Base-by-base conservation (phyloP, 345 rosid species). In the Nephelium lappaceum region DNA sequence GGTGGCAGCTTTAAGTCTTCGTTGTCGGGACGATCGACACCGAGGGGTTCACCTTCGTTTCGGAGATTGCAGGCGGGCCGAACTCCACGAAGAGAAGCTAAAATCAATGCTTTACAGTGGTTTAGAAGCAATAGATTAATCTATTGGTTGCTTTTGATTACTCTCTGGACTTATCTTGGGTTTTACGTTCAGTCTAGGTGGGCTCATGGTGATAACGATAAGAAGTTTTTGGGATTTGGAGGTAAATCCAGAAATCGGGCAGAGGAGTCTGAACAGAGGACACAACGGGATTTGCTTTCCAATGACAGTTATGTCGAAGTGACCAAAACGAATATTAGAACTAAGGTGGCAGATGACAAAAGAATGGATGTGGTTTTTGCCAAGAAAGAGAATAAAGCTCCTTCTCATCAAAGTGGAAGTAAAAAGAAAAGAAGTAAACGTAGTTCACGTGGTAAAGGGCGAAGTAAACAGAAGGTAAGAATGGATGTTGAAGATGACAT, bases 141-240 rank as follows among this genome's bases (percentile, higher is more conserved):
- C 39, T 93, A 92, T 55, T 95, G 99, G 99, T 81, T 95, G 80
- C 97, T 95, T 77, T 88, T 95, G 84, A 95, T 95, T 77, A 92
- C 99, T 81, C 93, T 95, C 6, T 95, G 99, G 98, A 82, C 99
- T 72, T 95, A 93, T 84, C 95, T 95, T 81, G 99, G 97, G 57
- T 95, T 95, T 77, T 92, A 91, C 76, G 92, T 93, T 14, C 99
- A 95, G 89, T 95, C 99, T 65, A 85, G 90, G 80, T 95, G 99
- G 99, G 99, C 99, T 70, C 99, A 95, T 83, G 95, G 90, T 72
- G 84, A 91, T 87, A 89, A 93, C 77, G 83, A 84, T 78, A 91
- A 93, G 60, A 82, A 91, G 41, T 91, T 92, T 83, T 85, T 90
- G 27, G 94, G 90, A 41, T 92, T 95, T 80, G 88, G 89, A 72